Evolutionary conservation across 2,329 filamentous ascomycete species (phyloP).

Genomic region (Aspergillus vadensis): DNA sequence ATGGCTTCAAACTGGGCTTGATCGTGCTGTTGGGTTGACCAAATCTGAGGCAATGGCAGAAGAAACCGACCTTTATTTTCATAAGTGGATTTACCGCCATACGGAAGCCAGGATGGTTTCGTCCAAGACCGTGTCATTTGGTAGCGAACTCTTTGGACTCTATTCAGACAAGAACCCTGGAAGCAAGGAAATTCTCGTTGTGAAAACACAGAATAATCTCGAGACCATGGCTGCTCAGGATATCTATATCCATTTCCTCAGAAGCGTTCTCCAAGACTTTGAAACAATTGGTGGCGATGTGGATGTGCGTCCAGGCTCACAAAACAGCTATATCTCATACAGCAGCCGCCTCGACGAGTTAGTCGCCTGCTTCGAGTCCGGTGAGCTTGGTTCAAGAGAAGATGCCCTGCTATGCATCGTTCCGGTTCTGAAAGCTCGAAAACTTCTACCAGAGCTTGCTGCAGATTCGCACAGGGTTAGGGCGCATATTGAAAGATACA

Average conservation of each 20-base stretch:
- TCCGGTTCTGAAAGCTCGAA: slow-evolving; percentile 22
- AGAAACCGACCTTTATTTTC: slow-evolving; percentile 29
- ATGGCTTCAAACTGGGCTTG: slow-evolving; percentile 19
- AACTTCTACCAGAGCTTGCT: slow-evolving; percentile 26
- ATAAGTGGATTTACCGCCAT: slow-evolving; percentile 37
- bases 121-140: slow-evolving; percentile 18
- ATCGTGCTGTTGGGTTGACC: slow-evolving; percentile 27
- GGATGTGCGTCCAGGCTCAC: slow-evolving; percentile 19
- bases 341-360: slow-evolving; percentile 28
- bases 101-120: slow-evolving; percentile 26
- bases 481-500: slow-evolving; percentile 9
- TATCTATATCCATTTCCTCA: slow-evolving; percentile 36
- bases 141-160: slow-evolving; percentile 26
- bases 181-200: slow-evolving; percentile 24
- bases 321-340: slow-evolving; percentile 19
- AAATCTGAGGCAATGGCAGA: slow-evolving; percentile 22
- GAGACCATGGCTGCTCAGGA: slow-evolving; percentile 37
- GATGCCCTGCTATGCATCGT: slow-evolving; percentile 38
- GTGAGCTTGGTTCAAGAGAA: slow-evolving; percentile 29
- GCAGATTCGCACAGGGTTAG: slow-evolving; percentile 21
- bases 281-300: slow-evolving; percentile 18
- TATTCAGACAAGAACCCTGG: slow-evolving; percentile 5
- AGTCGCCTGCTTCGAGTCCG: slow-evolving; percentile 26
- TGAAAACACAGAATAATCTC: slow-evolving; percentile 27
- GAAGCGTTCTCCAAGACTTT: slow-evolving; percentile 15